phyloP scores from a whole-genome alignment of 192 early-diverging fungal genomes.

The Linnemannia zychae region DNA sequence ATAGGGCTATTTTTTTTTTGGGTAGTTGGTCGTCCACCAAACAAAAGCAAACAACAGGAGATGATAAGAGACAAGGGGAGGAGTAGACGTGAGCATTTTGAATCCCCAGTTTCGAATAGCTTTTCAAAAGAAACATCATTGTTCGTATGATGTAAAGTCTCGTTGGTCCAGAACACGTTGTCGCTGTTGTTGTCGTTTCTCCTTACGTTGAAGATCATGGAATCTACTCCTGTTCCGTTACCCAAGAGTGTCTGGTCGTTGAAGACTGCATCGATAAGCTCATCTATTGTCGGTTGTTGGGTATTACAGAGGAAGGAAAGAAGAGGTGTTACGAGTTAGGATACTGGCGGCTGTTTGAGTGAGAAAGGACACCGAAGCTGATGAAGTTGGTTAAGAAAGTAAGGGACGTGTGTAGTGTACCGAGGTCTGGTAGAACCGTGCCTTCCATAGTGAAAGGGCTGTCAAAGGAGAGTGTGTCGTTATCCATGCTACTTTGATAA shows the following conservation, averaged over 20 bases:
- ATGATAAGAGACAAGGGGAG: neutral
- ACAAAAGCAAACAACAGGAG: neutral
- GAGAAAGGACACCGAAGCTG: too few relatives aligned
- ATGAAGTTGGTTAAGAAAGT: neutral
- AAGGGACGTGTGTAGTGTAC: neutral
- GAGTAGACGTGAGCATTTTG: neutral
- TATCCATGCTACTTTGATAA: neutral
- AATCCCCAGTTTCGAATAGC: neutral
- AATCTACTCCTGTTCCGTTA: neutral
- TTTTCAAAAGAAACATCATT: too few relatives aligned
- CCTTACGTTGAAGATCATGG: neutral
- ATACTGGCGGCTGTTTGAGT: neutral
- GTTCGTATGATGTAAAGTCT: neutral
- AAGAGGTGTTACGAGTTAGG: neutral
- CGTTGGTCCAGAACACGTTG: neutral
- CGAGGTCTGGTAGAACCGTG: neutral
- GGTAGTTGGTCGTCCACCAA: neutral
- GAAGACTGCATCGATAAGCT: slow-evolving; percentile 5
- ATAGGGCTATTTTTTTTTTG: neutral
- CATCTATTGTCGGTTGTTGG: neutral
- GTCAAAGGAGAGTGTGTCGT: neutral
- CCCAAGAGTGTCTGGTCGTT: neutral
- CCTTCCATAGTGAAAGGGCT: neutral
- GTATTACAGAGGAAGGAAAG: neutral
- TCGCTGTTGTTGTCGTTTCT: neutral